Base-by-base conservation (phyloP, 1,284 basidiomycete species). In the Pulveroboletus ridleyi region DNA sequence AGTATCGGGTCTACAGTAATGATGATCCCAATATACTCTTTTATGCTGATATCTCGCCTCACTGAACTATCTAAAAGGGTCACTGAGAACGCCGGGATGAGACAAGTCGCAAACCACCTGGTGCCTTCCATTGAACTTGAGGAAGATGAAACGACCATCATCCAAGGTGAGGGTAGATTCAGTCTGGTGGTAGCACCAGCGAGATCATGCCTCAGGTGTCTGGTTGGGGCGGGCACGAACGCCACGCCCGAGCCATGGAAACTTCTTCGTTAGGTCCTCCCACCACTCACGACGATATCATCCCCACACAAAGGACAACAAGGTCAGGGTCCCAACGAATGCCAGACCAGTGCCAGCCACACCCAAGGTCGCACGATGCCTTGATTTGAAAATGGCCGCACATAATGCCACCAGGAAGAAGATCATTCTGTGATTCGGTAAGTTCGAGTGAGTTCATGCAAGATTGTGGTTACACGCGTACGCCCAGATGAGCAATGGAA, bases 401-500 rank as follows among this genome's bases (percentile, higher is more conserved):
- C 29, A 29, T 29, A 29, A 29, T 29, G 29, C 29, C 29, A 29
- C 29, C 29, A 29, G 29, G 29, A 29, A 29, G 29, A 29, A 29
- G 29, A 29, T 29, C 29, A 29, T 29, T 29, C 29, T 29, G 29
- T 29, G 29, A 29, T 29, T 29, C 29, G 29, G 29, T 29, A n/a
- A 18, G 18, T 22, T 20, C 10, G n/a, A 57, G 15, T 8, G 20
- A 18, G 29, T 13, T 23, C 57, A n/a, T 11, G 8, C 22, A 55
- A 15, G n/a, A 35, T 11, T 7, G n/a, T 7, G 2, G 22, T 29
- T n/a, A n/a, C 29, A 29, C 29, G 56, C 58, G 0, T 39, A 59
- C 58, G 58, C 58, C 58, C 58, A 56, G 15, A 59, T 56, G 18
- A 59, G 14, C 20, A 59, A 35, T 20, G 39, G 50, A 22, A 59